Evolutionary conservation across 805 yeast genomes (phyloP), one percentile per base, ranked within the genome.

Genomic region (Wickerhamomyces bovis): DNA sequence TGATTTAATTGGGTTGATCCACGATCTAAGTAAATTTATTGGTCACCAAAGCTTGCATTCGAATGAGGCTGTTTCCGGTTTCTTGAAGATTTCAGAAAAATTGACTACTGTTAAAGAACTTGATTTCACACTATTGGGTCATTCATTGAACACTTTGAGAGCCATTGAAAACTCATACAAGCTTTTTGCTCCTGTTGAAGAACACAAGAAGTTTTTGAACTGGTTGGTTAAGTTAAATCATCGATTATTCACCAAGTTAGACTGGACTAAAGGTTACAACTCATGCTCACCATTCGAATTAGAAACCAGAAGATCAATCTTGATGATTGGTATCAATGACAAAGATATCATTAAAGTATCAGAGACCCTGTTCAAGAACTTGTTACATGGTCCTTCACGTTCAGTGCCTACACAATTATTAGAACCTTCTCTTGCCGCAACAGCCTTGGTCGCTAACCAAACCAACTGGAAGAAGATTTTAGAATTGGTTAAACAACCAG

Each of bases 381-480:
- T 78, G n/a, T 47, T 71, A 18, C 80, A 76, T 46, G 85, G 85
- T 1, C 78, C 80, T 16, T 65, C 71, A 33, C 56, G 69, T 19
- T 60, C 75, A 0, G 68, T 81, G 36, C 87, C 89, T 3, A 67
- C 66, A 43, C 78, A 75, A 50, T 52, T 83, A 18, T 57, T 78
- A 16, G 63, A 70, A 9, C 66, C 77, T 23, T 64, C 72, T 6
- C 63, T 82, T 43, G 66, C 71, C 12, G 62, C 73, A 11, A 62
- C 70, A 3, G 65, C 79, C 30, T 59, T 64, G 25, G 62, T 64
- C 38, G 65, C 66, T 33, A 75, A 57, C 20, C 54, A 59, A 11
- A 63, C 77, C 52, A 81, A 78, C 33, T 83, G 81, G 72, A 83
- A 83, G 61, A 81, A 76, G 53, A 64, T 81, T 6, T 63, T 75